Conservation (phyloP, 2,329 filamentous ascomycete genomes). For the Penicillium brasilianum region DNA sequence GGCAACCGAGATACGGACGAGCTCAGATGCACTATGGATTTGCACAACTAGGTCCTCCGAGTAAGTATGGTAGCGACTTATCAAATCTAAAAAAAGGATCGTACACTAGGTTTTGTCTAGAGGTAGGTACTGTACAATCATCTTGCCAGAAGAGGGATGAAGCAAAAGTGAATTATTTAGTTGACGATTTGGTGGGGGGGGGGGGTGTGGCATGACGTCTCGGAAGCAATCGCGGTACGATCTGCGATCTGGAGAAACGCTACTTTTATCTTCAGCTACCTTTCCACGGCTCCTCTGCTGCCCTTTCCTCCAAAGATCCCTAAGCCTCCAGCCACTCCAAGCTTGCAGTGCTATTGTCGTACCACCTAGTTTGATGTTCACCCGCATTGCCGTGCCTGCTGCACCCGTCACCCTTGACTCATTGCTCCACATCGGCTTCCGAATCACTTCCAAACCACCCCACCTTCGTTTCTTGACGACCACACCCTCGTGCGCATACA, state of each 20-base stretch:
- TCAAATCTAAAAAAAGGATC: not conserved
- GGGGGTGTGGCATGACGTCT: conserved; percentile 2
- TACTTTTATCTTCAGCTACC: not conserved
- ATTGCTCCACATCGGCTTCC: conserved; percentile 21
- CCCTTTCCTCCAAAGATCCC: not conserved
- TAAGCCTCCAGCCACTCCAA: not conserved
- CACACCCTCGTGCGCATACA: not conserved
- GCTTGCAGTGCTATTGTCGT: no score
- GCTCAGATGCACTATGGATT: no score
- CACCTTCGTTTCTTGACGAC: conserved; percentile 16
- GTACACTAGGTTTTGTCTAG: no score
- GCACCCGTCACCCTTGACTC: conserved; percentile 12
- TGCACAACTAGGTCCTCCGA: not conserved
- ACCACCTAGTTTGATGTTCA: conserved; percentile 9
- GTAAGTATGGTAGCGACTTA: not conserved
- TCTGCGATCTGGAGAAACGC: not conserved
- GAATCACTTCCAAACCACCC: conserved; percentile 15
- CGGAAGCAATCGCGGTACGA: conserved; percentile 4
- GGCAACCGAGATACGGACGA: no score
- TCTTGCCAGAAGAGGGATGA: not conserved
- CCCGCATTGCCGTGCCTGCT: not conserved
- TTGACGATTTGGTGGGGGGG: not conserved
- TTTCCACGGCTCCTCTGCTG: not conserved
- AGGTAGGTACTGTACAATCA: not conserved
- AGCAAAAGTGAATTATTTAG: not conserved